Conservation (phyloP, 2,329 filamentous ascomycete species). For the Coniochaeta sp. region DNA sequence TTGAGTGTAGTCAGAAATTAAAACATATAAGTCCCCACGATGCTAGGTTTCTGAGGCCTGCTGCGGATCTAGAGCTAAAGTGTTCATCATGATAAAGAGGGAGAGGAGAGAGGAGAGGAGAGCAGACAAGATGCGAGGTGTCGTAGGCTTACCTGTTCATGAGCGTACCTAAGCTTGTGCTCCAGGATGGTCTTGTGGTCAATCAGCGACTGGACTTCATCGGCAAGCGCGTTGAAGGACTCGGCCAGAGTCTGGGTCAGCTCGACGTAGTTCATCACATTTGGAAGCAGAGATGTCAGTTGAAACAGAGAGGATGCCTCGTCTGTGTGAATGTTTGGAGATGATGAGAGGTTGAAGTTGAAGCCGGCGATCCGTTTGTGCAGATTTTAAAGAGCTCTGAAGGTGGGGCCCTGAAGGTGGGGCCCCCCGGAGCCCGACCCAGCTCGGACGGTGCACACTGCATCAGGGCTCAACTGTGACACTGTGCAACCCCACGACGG, state of each 20-base stretch:
- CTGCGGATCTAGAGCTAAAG: constrained; percentile 84
- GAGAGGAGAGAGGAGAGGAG: constrained; percentile 7
- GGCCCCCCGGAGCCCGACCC: neutral
- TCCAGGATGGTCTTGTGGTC: constrained; percentile 59
- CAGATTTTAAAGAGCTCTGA: neutral
- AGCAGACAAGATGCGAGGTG: constrained; percentile 2
- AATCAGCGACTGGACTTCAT: constrained; percentile 56
- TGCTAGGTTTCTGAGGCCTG: constrained; percentile 51
- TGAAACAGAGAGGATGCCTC: neutral
- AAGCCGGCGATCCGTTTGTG: neutral
- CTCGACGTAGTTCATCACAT: constrained; percentile 33
- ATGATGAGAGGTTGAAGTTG: neutral
- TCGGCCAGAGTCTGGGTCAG: constrained; percentile 52
- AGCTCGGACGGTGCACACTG: neutral
- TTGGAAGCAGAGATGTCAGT: constrained; percentile 8
- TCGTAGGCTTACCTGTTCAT: constrained; percentile 49
- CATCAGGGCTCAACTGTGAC: no score
- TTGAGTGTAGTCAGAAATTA: constrained; percentile 31
- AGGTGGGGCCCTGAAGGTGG: neutral
- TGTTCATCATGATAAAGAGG: constrained; percentile 28
- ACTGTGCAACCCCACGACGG: neutral
- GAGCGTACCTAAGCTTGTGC: constrained; percentile 59
- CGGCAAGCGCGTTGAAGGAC: constrained; percentile 57
- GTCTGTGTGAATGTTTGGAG: neutral
- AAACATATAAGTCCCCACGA: constrained; percentile 41